phyloP scores from a whole-genome alignment of 176 grass and related monocot species.

The Dactylis glomerata region DNA sequence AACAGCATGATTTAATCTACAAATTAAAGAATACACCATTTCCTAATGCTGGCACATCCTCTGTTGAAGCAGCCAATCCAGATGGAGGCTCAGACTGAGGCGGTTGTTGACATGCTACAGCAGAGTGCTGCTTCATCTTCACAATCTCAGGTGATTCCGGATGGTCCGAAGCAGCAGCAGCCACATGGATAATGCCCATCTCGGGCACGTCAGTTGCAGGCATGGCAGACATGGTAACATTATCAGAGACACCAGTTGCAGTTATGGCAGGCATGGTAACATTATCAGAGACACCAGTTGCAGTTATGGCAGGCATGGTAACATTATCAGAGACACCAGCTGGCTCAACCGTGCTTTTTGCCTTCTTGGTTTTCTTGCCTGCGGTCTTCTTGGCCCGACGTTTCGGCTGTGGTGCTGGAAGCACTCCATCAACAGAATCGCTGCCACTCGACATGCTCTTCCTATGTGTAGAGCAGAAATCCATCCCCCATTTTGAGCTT shows the following conservation, averaged over 20 bases:
- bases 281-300: neutral
- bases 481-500: conserved; percentile 42
- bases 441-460: neutral
- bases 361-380: neutral
- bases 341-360: neutral
- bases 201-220: neutral
- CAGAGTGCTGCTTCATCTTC: neutral
- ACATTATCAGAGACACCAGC: neutral
- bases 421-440: neutral
- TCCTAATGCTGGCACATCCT: neutral
- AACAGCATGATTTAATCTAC: conserved; percentile 16
- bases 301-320: neutral
- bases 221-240: neutral
- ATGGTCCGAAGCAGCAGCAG: neutral
- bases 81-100: neutral
- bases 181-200: neutral
- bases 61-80: neutral
- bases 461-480: conserved; percentile 41
- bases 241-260: neutral
- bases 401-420: neutral
- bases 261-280: neutral
- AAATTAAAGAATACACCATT: conserved; percentile 7
- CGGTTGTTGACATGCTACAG: neutral
- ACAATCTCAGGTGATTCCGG: conserved; percentile 9
- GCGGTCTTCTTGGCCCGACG: conserved; percentile 2